Percentiles rank a stretch among this genome's conserved stretches.
Conservation (phyloP, 495 filamentous ascomycete genomes). For the Hypoxylon fuscum region DNA sequence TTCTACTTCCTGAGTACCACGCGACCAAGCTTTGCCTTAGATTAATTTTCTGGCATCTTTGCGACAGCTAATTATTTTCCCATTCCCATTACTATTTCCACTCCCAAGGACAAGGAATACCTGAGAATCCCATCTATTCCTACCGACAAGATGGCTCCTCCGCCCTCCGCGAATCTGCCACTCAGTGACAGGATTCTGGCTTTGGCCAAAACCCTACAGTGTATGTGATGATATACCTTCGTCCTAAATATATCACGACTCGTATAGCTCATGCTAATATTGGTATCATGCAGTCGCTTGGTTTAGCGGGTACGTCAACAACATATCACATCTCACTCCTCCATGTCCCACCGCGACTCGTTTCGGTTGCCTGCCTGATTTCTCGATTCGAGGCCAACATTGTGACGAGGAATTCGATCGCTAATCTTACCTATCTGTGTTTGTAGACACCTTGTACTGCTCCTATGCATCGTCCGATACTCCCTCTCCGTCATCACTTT, state of each 20-base stretch:
- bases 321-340: too few relatives aligned
- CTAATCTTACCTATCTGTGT: conserved; percentile 16
- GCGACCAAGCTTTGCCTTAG: conserved; percentile 16
- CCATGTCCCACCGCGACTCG: conserved; percentile 15
- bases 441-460: conserved; percentile 79
- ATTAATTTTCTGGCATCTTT: conserved; percentile 18
- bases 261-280: conserved; percentile 43
- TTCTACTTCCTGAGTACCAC: conserved; percentile 19
- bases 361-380: not conserved
- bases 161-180: conserved; percentile 74
- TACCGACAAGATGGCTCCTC: conserved; percentile 76
- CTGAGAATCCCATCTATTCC: not conserved
- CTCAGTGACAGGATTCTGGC: conserved; percentile 76
- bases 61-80: conserved; percentile 3
- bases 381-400: conserved; percentile 4
- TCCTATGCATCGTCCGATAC: conserved; percentile 85
- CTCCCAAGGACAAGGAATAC: not conserved
- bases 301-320: conserved; percentile 84
- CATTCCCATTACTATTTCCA: too few relatives aligned
- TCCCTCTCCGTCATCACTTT: conserved; percentile 81
- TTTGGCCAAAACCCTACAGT: conserved; percentile 87
- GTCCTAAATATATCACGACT: conserved; percentile 10
- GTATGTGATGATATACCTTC: conserved; percentile 59
- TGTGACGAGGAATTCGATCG: conserved; percentile 5
- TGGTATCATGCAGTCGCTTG: conserved; percentile 63